Percentiles rank a stretch among this genome's conserved stretches.
phyloP scores from a whole-genome alignment of 345 rosid genomes.

The Rhodamnia argentea region DNA sequence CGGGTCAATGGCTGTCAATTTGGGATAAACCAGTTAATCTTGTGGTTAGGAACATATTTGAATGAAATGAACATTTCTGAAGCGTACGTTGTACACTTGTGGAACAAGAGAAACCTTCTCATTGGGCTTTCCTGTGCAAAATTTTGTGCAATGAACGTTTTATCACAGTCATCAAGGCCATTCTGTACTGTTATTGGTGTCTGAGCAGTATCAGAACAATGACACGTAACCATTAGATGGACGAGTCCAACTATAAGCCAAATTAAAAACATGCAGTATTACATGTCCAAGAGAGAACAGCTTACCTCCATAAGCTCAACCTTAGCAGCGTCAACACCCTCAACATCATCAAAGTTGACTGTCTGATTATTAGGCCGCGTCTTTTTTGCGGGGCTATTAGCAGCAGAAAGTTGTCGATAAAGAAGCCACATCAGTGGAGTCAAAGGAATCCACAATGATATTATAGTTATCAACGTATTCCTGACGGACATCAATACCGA shows the following conservation, averaged over 20 bases:
- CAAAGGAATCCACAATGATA: slow-evolving; percentile 81
- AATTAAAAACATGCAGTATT: neutral
- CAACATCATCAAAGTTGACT: slow-evolving; percentile 82
- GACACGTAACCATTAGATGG: neutral
- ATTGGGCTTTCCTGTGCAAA: neutral
- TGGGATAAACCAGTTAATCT: neutral
- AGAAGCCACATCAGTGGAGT: slow-evolving; percentile 96
- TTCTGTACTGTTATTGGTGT: neutral
- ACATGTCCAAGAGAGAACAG: neutral
- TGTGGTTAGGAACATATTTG: neutral
- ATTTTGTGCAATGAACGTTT: neutral
- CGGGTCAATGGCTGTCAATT: neutral
- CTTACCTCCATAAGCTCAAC: slow-evolving; percentile 85
- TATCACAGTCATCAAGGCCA: neutral
- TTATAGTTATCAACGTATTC: slow-evolving; percentile 50
- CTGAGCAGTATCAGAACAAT: neutral
- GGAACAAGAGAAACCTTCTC: neutral
- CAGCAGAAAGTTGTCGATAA: slow-evolving; percentile 83
- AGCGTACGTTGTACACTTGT: neutral
- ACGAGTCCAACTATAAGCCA: neutral
- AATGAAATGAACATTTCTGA: neutral
- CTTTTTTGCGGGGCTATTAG: slow-evolving; percentile 76
- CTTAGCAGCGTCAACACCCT: slow-evolving; percentile 94
- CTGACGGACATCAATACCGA: slow-evolving; percentile 64
- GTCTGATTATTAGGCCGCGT: slow-evolving; percentile 46